These are phyloP conservation scores for Hypomontagnella submonticulosa DNA, from an alignment of 495 filamentous ascomycete genomes.

Conservation along the genomic window DNA sequence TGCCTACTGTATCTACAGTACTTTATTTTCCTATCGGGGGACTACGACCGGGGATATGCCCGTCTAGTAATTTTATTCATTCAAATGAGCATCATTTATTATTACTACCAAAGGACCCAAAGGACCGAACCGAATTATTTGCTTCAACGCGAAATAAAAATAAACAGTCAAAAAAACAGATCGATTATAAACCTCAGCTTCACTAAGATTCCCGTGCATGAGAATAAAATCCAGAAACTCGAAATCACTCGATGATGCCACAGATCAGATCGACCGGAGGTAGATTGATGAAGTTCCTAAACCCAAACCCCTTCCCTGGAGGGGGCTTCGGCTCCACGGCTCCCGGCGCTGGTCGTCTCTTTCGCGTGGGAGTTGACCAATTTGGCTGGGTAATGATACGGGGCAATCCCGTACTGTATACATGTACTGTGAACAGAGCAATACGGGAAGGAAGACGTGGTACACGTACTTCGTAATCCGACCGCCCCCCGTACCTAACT, in stretches of 20 bases:
- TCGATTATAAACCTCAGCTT: background rate
- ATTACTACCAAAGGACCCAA: slow-evolving; percentile 1
- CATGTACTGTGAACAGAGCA: slow-evolving; percentile 39
- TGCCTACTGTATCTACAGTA: background rate
- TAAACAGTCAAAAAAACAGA: background rate
- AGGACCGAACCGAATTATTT: no score
- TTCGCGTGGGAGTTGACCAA: slow-evolving; percentile 44
- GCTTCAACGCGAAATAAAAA: background rate
- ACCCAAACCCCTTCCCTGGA: slow-evolving; percentile 26
- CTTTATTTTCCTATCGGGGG: slow-evolving; percentile 39
- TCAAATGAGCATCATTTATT: background rate
- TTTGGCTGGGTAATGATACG: slow-evolving; percentile 44
- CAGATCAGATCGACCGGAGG: slow-evolving; percentile 27
- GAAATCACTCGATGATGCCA: background rate
- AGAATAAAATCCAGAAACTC: background rate
- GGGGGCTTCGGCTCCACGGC: slow-evolving; percentile 44
- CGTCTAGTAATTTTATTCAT: slow-evolving; percentile 18
- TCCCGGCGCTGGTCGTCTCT: slow-evolving; percentile 44
- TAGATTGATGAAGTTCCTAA: slow-evolving; percentile 34
- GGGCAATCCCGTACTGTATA: slow-evolving; percentile 43
- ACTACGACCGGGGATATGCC: slow-evolving; percentile 32
- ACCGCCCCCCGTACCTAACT: slow-evolving; percentile 29
- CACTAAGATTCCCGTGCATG: background rate
- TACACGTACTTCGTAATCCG: slow-evolving; percentile 37
- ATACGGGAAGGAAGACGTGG: slow-evolving; percentile 35